Evolutionary conservation across 2,329 filamentous ascomycete genomes (phyloP).

Genomic region (Nigrospora sphaerica): DNA sequence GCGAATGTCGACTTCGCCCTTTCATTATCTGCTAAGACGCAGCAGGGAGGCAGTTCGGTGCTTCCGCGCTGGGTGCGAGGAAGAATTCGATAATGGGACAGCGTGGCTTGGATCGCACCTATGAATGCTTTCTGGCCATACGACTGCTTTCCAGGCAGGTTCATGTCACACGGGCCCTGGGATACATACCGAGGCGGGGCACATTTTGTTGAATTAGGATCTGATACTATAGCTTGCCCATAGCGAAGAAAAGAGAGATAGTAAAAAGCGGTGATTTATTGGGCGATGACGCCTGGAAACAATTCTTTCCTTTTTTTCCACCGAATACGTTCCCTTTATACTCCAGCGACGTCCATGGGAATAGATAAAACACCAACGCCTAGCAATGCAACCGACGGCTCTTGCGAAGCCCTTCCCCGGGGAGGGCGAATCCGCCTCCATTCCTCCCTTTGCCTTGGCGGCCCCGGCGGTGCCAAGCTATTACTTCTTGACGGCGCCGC

Average conservation of each 20-base stretch:
- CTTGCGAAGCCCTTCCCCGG: background rate
- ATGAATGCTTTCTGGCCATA: no score
- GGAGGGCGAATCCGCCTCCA: background rate
- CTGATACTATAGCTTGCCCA: background rate
- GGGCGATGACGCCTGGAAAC: background rate
- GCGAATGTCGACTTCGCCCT: no score
- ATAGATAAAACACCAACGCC: no score
- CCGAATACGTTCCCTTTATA: no score
- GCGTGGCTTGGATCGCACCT: no score
- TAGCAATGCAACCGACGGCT: background rate
- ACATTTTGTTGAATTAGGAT: conserved; percentile 1
- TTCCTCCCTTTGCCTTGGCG: background rate
- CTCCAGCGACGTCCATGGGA: no score
- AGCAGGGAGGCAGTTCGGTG: no score
- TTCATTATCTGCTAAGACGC: no score
- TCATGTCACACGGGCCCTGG: no score
- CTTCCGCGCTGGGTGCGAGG: no score
- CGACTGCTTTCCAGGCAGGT: no score
- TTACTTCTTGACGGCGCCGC: conserved; percentile 1
- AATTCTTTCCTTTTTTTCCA: background rate
- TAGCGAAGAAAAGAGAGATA: background rate
- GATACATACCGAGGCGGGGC: background rate
- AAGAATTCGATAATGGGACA: no score
- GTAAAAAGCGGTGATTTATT: background rate
- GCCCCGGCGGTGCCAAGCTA: background rate